Percentiles rank a stretch among this genome's conserved stretches.
phyloP scores from a whole-genome alignment of 768 basidiomycete species.

The Leccinum truebloodii region DNA sequence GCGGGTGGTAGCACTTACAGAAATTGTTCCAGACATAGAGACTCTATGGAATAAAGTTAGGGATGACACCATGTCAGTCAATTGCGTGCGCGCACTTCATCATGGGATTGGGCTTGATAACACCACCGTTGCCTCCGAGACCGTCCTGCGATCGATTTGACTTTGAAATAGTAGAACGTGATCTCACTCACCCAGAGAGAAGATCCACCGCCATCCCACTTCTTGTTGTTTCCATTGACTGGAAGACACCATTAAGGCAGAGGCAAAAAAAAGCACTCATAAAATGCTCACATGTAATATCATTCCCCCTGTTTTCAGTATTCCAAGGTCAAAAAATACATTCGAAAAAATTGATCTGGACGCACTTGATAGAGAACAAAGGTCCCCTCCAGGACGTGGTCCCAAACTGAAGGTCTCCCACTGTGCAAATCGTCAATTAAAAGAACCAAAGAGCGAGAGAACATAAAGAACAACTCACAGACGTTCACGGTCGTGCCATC shows the following conservation, averaged over 20 bases:
- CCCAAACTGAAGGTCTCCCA: slow-evolving; percentile 59
- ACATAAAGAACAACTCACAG: slow-evolving; percentile 37
- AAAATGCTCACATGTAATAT: slow-evolving; percentile 47
- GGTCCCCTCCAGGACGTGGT: slow-evolving; percentile 54
- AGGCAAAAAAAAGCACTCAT: not conserved
- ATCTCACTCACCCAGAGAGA: slow-evolving; percentile 41
- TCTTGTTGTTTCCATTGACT: slow-evolving; percentile 44
- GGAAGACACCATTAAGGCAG: not conserved
- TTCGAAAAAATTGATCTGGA: not conserved
- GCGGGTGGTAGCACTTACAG: slow-evolving; percentile 4
- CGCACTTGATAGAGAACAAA: slow-evolving; percentile 51
- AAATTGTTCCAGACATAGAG: slow-evolving; percentile 42
- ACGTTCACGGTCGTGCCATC: slow-evolving; percentile 58
- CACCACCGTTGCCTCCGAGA: slow-evolving; percentile 14
- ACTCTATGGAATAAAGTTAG: slow-evolving; percentile 29
- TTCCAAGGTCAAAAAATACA: slow-evolving; percentile 1
- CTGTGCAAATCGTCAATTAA: slow-evolving; percentile 29
- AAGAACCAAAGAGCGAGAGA: not conserved
- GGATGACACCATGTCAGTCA: not conserved
- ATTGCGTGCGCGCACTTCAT: slow-evolving; percentile 33
- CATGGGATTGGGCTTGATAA: slow-evolving; percentile 38
- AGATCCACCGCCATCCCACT: slow-evolving; percentile 44
- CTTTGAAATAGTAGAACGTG: not conserved
- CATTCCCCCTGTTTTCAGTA: slow-evolving; percentile 40
- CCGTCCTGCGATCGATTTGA: slow-evolving; percentile 27